These are phyloP conservation scores for Fallopia convolvulus DNA, from an alignment of 148 eudicot species.

Conservation along the genomic window DNA sequence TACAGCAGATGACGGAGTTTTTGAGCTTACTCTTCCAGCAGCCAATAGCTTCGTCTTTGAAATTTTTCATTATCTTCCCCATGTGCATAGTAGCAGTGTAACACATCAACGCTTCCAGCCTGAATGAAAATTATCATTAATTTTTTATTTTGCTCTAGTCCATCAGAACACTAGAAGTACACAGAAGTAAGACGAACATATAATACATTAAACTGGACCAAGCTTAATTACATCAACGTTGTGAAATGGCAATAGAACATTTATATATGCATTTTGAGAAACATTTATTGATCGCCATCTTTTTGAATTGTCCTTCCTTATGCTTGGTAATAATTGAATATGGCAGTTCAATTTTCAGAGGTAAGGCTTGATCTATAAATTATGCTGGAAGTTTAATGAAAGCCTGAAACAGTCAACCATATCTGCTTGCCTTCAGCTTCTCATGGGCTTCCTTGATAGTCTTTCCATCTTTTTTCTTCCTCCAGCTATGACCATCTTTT, in stretches of 20 bases:
- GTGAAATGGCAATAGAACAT: neutral
- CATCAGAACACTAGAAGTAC: neutral
- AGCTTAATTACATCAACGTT: neutral
- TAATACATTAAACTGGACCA: neutral
- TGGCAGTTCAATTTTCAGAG: neutral
- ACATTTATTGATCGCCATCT: neutral
- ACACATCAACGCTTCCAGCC: conserved; percentile 62
- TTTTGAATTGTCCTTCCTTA: neutral
- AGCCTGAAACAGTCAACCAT: neutral
- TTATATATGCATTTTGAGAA: neutral
- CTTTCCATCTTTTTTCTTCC: conserved; percentile 73
- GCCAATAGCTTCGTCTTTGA: conserved; percentile 68
- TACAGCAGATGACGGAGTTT: neutral
- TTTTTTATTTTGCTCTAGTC: neutral
- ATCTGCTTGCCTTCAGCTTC: conserved; percentile 47
- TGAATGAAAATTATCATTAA: conserved; percentile 16
- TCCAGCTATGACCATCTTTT: conserved; percentile 63
- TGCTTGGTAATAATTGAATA: neutral
- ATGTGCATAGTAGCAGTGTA: conserved; percentile 76
- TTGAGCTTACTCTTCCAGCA: conserved; percentile 62
- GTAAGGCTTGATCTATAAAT: neutral
- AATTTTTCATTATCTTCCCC: conserved; percentile 65
- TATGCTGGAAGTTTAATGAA: neutral
- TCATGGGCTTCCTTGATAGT: conserved; percentile 73
- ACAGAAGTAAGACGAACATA: neutral